These are phyloP conservation scores for Rhynchospora pubera DNA, from an alignment of 176 grass and related monocot genomes.

Conservation along the genomic window DNA sequence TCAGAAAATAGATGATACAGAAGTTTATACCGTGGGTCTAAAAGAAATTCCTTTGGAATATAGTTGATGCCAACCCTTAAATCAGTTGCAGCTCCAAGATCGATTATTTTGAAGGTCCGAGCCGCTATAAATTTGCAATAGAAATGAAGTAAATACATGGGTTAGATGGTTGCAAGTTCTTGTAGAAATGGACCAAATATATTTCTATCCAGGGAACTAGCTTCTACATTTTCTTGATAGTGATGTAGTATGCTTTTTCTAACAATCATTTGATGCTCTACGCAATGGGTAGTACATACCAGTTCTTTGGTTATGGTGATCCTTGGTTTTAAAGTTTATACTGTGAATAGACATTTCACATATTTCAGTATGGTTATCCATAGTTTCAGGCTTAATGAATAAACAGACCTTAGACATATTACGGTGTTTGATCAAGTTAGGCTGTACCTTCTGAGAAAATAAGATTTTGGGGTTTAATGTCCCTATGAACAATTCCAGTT, in stretches of 20 bases:
- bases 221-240: not conserved
- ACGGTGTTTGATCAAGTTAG: not conserved
- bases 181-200: too few relatives aligned
- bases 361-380: not conserved
- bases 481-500: constrained; percentile 91
- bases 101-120: constrained; percentile 90
- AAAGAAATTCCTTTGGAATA: constrained; percentile 95
- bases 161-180: not conserved
- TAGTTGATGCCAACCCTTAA: constrained; percentile 97
- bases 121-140: constrained; percentile 39
- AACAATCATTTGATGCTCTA: not conserved
- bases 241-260: not conserved
- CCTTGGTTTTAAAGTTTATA: not conserved
- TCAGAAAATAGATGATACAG: constrained; percentile 2
- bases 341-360: not conserved
- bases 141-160: not conserved
- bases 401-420: not conserved
- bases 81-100: constrained; percentile 95
- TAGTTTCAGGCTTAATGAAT: not conserved
- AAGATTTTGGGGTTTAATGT: constrained; percentile 99
- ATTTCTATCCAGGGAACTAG: too few relatives aligned
- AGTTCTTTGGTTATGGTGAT: not conserved
- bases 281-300: not conserved
- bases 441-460: constrained; percentile 89
- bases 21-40: constrained; percentile 76